phyloP scores from a whole-genome alignment of 2,329 filamentous ascomycete species.

The Lasiodiplodia sp. region DNA sequence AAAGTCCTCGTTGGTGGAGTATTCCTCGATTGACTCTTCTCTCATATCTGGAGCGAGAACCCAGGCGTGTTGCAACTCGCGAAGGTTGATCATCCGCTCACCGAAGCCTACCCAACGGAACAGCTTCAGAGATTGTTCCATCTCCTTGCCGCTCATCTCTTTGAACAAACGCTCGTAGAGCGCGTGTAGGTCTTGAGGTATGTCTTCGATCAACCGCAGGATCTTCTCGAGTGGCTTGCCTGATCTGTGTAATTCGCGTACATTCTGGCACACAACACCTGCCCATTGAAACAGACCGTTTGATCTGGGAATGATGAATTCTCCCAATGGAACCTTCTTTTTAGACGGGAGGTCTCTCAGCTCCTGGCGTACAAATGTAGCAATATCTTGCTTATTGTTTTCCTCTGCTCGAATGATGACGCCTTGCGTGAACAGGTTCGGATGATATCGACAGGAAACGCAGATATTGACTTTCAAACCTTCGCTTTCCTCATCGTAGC shows the following conservation, averaged over 20 bases:
- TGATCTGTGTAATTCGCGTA: neutral
- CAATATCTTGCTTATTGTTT: neutral
- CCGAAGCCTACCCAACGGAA: neutral
- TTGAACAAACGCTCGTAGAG: neutral
- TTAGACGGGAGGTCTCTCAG: neutral
- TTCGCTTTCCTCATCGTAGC: neutral
- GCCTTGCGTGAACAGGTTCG: neutral
- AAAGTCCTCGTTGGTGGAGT: neutral
- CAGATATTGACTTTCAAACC: neutral
- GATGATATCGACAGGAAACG: constrained; percentile 2
- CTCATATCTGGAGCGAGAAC: neutral
- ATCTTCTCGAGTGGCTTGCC: neutral
- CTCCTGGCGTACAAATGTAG: neutral
- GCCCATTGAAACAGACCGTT: constrained; percentile 4
- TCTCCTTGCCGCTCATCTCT: neutral
- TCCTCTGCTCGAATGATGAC: neutral
- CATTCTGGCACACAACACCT: neutral
- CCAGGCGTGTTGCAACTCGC: neutral
- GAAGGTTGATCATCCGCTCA: neutral
- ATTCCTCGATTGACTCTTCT: neutral
- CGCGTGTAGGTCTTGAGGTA: neutral
- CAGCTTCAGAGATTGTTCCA: neutral
- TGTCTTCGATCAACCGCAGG: neutral
- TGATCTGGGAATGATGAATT: neutral
- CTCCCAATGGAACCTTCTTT: neutral